Conservation (phyloP, 1,284 basidiomycete genomes). For the Rhodotorula sp. region DNA sequence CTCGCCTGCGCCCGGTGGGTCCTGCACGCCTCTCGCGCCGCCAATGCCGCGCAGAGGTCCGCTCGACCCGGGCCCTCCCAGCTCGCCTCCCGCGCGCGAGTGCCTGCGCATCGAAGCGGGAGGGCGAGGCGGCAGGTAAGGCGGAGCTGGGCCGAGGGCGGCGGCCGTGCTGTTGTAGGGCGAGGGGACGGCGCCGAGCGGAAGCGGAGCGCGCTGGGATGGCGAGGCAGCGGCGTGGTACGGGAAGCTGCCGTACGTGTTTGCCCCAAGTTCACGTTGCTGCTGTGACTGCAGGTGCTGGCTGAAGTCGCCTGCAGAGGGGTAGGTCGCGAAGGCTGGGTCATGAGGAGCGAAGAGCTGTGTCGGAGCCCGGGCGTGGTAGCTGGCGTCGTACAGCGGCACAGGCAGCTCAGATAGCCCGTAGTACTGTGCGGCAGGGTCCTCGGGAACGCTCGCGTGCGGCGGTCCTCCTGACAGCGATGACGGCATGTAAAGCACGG, state of each 20-base stretch:
- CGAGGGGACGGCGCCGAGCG: too few species aligned
- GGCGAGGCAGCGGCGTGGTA: too few species aligned
- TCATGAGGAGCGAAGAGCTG: not conserved
- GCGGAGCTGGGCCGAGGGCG: too few species aligned
- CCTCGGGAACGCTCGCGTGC: too few species aligned
- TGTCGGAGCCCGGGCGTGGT: not conserved
- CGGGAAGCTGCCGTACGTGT: too few species aligned
- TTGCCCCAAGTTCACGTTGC: too few species aligned
- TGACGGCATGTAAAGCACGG: too few species aligned
- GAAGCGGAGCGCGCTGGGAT: too few species aligned
- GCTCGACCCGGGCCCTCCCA: too few species aligned
- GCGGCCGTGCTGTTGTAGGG: too few species aligned
- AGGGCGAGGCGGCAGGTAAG: not conserved
- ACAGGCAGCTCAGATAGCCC: not conserved
- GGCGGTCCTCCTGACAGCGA: not conserved
- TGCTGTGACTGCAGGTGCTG: too few species aligned
- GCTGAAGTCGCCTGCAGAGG: too few species aligned
- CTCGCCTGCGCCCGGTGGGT: not conserved
- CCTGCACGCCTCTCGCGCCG: not conserved
- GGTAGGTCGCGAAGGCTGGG: not conserved
- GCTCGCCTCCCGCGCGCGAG: not conserved
- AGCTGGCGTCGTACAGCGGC: not conserved
- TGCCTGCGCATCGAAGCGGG: not conserved
- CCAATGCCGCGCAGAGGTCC: not conserved
- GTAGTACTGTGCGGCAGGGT: not conserved